phyloP scores from a whole-genome alignment of 805 yeast species.

The Pichia kluyveri region DNA sequence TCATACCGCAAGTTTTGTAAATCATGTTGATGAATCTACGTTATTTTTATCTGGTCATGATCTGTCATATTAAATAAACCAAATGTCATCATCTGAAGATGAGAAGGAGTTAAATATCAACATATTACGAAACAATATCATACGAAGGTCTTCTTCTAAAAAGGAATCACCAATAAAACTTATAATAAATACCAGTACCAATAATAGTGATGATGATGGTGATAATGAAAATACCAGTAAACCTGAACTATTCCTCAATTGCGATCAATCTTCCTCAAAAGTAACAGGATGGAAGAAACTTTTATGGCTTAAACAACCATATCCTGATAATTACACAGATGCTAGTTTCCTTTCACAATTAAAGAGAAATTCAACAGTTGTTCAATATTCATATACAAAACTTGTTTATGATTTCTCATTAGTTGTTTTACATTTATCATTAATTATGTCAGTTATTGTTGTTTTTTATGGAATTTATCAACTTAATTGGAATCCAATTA shows the following conservation, averaged over 20 bases:
- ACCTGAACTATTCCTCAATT: too few relatives aligned
- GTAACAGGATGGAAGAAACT: conserved; percentile 60
- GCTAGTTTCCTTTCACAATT: conserved; percentile 71
- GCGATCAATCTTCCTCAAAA: not conserved
- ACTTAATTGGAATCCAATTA: conserved; percentile 39
- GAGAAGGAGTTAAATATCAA: not conserved
- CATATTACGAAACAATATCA: not conserved
- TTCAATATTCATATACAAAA: conserved; percentile 51
- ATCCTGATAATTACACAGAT: conserved; percentile 89
- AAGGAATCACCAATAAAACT: too few relatives aligned
- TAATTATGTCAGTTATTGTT: conserved; percentile 53
- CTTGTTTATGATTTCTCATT: conserved; percentile 66
- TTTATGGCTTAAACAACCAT: conserved; percentile 76
- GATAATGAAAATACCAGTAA: too few relatives aligned
- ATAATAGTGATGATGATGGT: not conserved
- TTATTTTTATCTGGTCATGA: too few relatives aligned
- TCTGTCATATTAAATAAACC: too few relatives aligned
- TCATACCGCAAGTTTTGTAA: too few relatives aligned
- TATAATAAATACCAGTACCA: not conserved
- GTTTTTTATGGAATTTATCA: conserved; percentile 58
- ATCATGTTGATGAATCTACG: too few relatives aligned
- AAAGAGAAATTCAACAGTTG: conserved; percentile 67
- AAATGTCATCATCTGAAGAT: not conserved
- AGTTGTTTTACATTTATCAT: conserved; percentile 56
- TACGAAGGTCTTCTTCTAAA: too few relatives aligned